phyloP scores from a whole-genome alignment of 352 stramenopile genomes.

The Phytophthora colocasiae region DNA sequence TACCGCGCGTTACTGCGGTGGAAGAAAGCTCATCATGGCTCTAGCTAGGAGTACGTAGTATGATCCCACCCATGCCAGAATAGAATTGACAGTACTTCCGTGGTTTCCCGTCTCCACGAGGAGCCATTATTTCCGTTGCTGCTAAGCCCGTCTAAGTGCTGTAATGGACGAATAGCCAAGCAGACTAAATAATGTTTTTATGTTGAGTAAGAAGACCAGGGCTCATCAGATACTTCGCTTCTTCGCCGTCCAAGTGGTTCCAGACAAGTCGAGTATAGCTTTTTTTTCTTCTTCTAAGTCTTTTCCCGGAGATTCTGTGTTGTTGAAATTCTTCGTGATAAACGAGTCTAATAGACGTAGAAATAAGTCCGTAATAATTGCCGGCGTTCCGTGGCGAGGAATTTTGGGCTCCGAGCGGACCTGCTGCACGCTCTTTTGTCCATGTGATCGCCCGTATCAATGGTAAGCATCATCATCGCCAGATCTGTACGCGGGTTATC shows the following conservation, averaged over 20 bases:
- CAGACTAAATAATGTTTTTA: constrained; percentile 36
- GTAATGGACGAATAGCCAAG: constrained; percentile 28
- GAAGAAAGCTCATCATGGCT: constrained; percentile 56
- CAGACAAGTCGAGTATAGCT: constrained; percentile 23
- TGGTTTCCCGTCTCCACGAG: constrained; percentile 23
- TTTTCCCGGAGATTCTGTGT: no score
- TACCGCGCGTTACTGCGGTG: constrained; percentile 74
- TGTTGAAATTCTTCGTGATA: no score
- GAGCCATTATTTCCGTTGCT: constrained; percentile 95
- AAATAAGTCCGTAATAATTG: no score
- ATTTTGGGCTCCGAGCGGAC: no score
- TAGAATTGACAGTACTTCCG: constrained; percentile 19
- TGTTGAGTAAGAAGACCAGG: constrained; percentile 6
- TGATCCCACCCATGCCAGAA: constrained; percentile 28
- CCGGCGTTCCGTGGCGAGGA: no score
- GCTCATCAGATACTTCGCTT: constrained; percentile 32
- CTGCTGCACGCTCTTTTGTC: no score
- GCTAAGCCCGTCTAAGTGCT: constrained; percentile 93
- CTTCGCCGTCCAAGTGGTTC: constrained; percentile 16
- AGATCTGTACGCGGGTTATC: no score
- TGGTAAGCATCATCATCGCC: no score
- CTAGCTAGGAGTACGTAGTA: constrained; percentile 29
- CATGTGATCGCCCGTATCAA: no score
- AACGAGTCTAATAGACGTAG: no score
- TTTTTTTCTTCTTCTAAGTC: no score